Evolutionary conservation across 2,329 filamentous ascomycete genomes (phyloP).

Genomic region (Calonectria fujianensis): DNA sequence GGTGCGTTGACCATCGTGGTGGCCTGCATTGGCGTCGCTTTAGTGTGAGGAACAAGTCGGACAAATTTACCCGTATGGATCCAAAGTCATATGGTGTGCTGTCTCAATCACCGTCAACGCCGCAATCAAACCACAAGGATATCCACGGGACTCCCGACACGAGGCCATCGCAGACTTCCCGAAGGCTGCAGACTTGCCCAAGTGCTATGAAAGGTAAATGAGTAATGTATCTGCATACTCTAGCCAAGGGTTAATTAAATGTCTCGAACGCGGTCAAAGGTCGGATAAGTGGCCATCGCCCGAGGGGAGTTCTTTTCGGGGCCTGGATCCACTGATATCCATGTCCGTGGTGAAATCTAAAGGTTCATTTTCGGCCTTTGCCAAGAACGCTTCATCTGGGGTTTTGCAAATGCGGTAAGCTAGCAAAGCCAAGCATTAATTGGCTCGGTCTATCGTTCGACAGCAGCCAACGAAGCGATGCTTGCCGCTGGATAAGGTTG

Average conservation of each 20-base stretch:
- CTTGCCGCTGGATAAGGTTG: conserved; percentile 39
- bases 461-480: conserved; percentile 33
- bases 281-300: conserved; percentile 31
- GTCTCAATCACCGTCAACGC: conserved; percentile 27
- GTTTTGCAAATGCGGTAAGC: conserved; percentile 29
- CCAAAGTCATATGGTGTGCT: conserved; percentile 13
- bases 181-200: background rate
- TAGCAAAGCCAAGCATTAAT: conserved; percentile 35
- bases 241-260: conserved; percentile 28
- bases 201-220: conserved; percentile 20
- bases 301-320: conserved; percentile 26
- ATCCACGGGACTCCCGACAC: background rate
- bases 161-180: conserved; percentile 3
- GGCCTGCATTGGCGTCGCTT: conserved; percentile 21
- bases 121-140: conserved; percentile 27
- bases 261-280: conserved; percentile 4
- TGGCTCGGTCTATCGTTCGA: conserved; percentile 36
- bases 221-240: conserved; percentile 9
- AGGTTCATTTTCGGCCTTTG: conserved; percentile 28
- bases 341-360: conserved; percentile 26
- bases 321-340: conserved; percentile 27
- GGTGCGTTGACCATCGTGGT: background rate
- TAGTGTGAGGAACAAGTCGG: conserved; percentile 22
- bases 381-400: conserved; percentile 22
- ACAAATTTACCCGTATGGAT: conserved; percentile 30